A percentile compares a stretch with the other conserved stretches of the same genome.
Conservation (phyloP, 208 protist species). For the Acanthamoeba sp. region DNA sequence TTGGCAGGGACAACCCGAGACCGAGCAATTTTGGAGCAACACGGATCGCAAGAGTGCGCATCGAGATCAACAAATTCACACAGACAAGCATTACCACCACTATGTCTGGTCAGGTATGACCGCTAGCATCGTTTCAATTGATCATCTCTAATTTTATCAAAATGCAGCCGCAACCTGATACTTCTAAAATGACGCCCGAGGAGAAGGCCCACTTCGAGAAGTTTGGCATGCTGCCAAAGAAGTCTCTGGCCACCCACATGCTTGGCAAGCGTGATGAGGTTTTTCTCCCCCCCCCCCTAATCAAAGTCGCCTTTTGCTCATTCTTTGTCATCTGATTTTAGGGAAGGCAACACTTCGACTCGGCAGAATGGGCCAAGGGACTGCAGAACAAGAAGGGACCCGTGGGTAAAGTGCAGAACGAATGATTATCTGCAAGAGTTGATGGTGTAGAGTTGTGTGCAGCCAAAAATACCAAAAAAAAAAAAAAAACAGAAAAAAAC, state of each 20-base stretch:
- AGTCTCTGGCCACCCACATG: slow-evolving; percentile 63
- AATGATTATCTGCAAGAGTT: background rate
- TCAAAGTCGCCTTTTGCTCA: no score
- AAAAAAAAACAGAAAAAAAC: background rate
- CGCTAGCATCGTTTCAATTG: background rate
- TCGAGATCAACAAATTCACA: background rate
- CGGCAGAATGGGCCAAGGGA: slow-evolving; percentile 67
- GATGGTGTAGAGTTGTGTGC: background rate
- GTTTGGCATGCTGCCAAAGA: slow-evolving; percentile 72
- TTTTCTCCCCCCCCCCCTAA: background rate
- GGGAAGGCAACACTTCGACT: slow-evolving; percentile 73
- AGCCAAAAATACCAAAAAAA: background rate
- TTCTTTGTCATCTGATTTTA: background rate
- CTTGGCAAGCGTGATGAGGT: slow-evolving; percentile 69
- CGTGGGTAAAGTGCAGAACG: slow-evolving; percentile 58
- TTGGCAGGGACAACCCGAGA: no score
- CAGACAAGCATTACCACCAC: background rate
- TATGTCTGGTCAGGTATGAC: background rate
- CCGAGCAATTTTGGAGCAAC: no score
- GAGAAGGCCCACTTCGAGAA: slow-evolving; percentile 69
- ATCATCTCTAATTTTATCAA: background rate
- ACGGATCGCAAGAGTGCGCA: background rate
- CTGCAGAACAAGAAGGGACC: slow-evolving; percentile 71
- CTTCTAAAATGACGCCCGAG: slow-evolving; percentile 47
- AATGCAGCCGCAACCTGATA: slow-evolving; percentile 1